Conservation (phyloP, 345 rosid species). For the Ailanthus altissimus region DNA sequence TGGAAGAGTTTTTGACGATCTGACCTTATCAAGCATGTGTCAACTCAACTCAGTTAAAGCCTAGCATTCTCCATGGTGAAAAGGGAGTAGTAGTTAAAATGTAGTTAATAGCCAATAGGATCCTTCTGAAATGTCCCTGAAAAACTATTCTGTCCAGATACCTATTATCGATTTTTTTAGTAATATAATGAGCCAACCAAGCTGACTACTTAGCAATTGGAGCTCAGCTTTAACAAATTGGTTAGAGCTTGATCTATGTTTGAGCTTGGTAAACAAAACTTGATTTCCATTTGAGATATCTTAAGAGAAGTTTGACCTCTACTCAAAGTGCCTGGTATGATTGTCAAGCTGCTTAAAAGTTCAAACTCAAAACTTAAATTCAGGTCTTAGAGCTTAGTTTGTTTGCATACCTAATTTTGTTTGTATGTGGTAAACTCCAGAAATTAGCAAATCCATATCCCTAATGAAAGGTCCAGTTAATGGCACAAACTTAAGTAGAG, state of each 20-base stretch:
- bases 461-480: not conserved
- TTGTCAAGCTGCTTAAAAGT: not conserved
- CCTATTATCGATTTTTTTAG: not conserved
- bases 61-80: too few relatives aligned
- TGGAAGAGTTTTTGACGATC: not conserved
- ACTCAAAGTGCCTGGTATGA: too few relatives aligned
- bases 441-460: not conserved
- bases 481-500: not conserved
- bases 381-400: not conserved
- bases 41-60: too few relatives aligned
- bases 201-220: too few relatives aligned
- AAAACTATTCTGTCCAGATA: not conserved
- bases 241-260: too few relatives aligned
- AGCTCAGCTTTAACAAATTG: too few relatives aligned
- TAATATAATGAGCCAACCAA: too few relatives aligned
- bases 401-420: not conserved
- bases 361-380: too few relatives aligned
- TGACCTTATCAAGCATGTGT: too few relatives aligned
- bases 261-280: too few relatives aligned
- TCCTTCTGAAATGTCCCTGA: not conserved
- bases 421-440: not conserved
- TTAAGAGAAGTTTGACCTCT: too few relatives aligned
- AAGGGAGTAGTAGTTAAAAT: not conserved
- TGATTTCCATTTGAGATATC: too few relatives aligned
- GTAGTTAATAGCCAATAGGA: not conserved